A percentile compares a stretch with the other conserved stretches of the same genome.
Evolutionary conservation across 2,329 filamentous ascomycete genomes (phyloP).

Genomic region (Rhynchosporium graminicola): DNA sequence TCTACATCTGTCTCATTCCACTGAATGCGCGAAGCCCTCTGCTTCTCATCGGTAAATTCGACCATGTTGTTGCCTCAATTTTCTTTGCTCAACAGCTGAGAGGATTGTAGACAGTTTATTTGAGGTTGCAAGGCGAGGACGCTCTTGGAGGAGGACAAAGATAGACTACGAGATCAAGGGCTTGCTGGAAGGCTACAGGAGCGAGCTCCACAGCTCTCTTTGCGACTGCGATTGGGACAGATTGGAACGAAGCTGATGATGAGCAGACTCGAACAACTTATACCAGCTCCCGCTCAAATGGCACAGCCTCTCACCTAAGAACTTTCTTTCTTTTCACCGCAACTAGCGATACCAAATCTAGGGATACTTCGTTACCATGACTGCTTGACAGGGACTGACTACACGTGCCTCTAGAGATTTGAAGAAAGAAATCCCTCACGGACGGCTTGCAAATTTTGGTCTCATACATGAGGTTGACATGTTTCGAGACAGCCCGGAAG

Average conservation of each 20-base stretch:
- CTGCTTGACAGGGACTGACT: constrained; percentile 7
- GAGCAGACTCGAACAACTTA: neutral
- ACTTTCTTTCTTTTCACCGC: neutral
- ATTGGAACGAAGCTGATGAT: neutral
- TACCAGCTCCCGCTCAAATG: neutral
- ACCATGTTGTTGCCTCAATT: constrained; percentile 27
- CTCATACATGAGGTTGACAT: constrained; percentile 10
- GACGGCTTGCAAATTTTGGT: neutral
- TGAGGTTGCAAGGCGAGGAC: neutral
- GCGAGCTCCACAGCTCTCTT: neutral
- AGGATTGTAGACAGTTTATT: neutral
- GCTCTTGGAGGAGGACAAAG: neutral
- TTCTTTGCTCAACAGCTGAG: neutral
- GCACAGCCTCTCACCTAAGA: neutral
- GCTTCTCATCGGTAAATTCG: constrained; percentile 30
- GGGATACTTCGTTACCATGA: neutral
- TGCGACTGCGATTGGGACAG: neutral
- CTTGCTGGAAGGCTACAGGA: neutral
- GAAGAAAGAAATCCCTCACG: constrained; percentile 19
- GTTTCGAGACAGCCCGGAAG: constrained; percentile 6
- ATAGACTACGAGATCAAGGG: neutral
- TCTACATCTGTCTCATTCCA: constrained; percentile 34
- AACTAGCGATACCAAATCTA: constrained; percentile 10
- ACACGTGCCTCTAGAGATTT: neutral
- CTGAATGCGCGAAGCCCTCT: constrained; percentile 31